Evolutionary conservation across 2,329 filamentous ascomycete species (phyloP), one percentile per base, ranked within the genome.

Genomic region (Spiromastix sp.): DNA sequence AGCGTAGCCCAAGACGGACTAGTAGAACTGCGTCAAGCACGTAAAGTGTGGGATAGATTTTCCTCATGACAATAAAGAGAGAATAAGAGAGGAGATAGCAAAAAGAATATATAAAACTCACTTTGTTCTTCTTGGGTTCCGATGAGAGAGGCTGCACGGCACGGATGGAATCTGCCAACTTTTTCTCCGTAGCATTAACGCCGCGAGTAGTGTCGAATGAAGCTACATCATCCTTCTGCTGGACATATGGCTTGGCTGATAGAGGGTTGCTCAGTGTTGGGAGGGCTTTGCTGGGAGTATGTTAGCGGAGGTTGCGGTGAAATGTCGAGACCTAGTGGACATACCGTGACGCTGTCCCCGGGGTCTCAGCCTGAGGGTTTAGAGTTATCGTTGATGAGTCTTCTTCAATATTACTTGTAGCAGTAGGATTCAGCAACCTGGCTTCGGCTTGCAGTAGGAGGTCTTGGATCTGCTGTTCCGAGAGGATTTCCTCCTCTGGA

Each of bases 1-100:
- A 68, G 73, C 68, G 68, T 72, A 72, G 66, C 72, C 81, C 83
- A 91, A 81, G 70, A 89, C 82, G 83, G 74, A 71, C 71, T 71
- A 70, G 62, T 56, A 56, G 66, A 67, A 77, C 77, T 73, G 77
- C 81, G 71, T 86, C 81, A 81, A 81, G 73, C 48, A 57, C 57
- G 55, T 42, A 53, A 63, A 58, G 60, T 61, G 60, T 79, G 74
- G 77, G 74, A 77, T 68, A 71, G 61, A 68, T 70, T 81, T 82
- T 87, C 82, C 76, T 89, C 83, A 85, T 75, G 58, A 63, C 63
- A 61, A 51, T 26, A 16, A 34, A 24, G 15, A 36, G n/a, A 16
- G 20, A 36, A 20, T 51, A 39, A 32, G 32, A 25, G 12, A 41
- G 22, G 41, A 40, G 36, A 42, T 20, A 32, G 12, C 30, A 17